Base-by-base conservation (phyloP, 331 rosid genomes). In the Erythrophleum ivorense region DNA sequence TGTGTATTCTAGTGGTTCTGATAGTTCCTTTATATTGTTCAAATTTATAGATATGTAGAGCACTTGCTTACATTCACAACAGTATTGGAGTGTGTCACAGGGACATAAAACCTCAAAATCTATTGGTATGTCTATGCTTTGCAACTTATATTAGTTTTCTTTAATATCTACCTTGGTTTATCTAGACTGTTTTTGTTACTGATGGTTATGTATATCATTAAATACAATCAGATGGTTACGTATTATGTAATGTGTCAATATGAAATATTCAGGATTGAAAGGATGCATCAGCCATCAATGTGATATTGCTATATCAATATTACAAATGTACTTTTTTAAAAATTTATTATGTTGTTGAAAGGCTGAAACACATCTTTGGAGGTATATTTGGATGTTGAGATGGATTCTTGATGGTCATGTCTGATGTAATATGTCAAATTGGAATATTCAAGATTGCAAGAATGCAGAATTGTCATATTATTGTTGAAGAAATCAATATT, bases 81-180 rank as follows among this genome's bases (percentile, higher is more conserved):
- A 82, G 86, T 66, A 85, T 92, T 77, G 97, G 97, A 83, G 91
- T 92, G 88, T 92, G 94, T 82, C 97, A 92, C 86, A 88, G 97
- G 84, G 97, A 92, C 83, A 86, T 92, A 54, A 92, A 92, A 82
- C 97, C 97, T 49, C 97, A 92, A 85, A 92, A 92, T 86, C 78
- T 92, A 65, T 84, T 92, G 97, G 97, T 92, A 84, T 71, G 92
- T 76, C 62, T 60, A 41, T 40, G 52, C 48, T 11, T 5, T 46
- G n/a, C 83, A 73, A 66, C 73, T 49, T 50, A n/a, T 66, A 31
- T 73, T 16, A 52, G 53, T 9, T 18, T 62, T 73, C 16, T 16
- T 29, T 2, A 38, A n/a, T 36, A 40, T 66, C 33, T 66, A 19
- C 36, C 43, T 50, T 31, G 24, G 40, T 49, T 49, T 49, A 31